Conservation (phyloP, 352 stramenopile genomes). For the Pythium pyrilobum region DNA sequence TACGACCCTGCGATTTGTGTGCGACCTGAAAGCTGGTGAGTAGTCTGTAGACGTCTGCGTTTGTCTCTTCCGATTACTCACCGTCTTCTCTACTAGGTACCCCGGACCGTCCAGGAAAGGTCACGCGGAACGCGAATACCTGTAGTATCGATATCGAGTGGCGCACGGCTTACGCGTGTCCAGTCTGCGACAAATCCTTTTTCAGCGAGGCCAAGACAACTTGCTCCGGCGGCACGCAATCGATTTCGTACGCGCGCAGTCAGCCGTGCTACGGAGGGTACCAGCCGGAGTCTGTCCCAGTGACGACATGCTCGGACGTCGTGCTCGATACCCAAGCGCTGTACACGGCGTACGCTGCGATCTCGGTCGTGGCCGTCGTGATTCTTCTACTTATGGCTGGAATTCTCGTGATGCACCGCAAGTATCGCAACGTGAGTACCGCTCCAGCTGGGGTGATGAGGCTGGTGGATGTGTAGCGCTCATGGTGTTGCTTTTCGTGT, state of each 20-base stretch:
- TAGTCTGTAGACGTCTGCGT: not conserved
- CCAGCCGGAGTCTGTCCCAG: constrained; percentile 31
- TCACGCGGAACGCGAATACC: constrained; percentile 32
- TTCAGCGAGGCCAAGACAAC: constrained; percentile 59
- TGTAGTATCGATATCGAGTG: constrained; percentile 60
- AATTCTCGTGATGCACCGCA: constrained; percentile 67
- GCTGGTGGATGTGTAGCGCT: not conserved
- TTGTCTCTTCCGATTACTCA: not conserved
- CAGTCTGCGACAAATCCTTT: constrained; percentile 53
- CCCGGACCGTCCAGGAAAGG: constrained; percentile 26
- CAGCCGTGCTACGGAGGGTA: constrained; percentile 54
- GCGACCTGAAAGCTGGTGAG: constrained; percentile 55
- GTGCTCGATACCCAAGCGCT: constrained; percentile 64
- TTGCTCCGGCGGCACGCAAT: constrained; percentile 51
- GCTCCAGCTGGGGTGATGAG: not conserved
- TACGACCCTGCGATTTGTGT: constrained; percentile 63
- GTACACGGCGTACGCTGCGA: constrained; percentile 66
- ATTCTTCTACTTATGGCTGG: constrained; percentile 63
- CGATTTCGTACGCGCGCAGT: constrained; percentile 51
- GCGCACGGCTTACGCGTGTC: constrained; percentile 65
- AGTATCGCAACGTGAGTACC: constrained; percentile 54
- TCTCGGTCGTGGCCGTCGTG: constrained; percentile 57
- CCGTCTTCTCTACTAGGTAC: constrained; percentile 29
- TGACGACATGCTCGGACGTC: constrained; percentile 62
- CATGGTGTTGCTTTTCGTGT: not conserved